Evolutionary conservation across 495 filamentous ascomycete genomes (phyloP), one percentile per base, ranked within the genome.

Genomic region (Neurospora intermedia): DNA sequence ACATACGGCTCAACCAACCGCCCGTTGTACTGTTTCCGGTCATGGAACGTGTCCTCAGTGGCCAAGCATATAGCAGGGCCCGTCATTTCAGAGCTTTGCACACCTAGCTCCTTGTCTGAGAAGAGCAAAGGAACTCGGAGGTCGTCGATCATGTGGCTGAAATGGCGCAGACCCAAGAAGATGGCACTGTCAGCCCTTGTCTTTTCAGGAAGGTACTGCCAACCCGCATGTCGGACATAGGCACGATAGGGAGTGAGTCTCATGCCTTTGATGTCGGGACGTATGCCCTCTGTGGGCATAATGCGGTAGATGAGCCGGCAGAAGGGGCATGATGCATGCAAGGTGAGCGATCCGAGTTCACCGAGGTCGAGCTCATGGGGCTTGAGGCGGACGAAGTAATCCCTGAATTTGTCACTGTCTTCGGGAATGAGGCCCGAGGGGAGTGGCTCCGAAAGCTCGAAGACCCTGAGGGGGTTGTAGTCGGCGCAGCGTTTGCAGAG

Each of bases 221-320:
- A 76, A 2, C 66, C 73, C 35, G 69, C 27, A 13, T 71, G 18
- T 18, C 62, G 73, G 7, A 73, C 43, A 6, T 76, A 75, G 5
- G 73, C 76, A 1, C 54, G 69, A 5, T 70, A 74, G 0, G 74
- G 74, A 1, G 35, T 48, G 27, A 74, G 54, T 15, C 31, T 70
- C 46, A 75, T 35, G 13, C 20, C 70, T 35, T 69, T 70, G 15
- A 70, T 48, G 13, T 69, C 41, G 23, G 70, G 45, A 2, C 69
- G 43, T 1, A 75, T 59, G 1, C 66, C 46, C 2, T 69, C 31
- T 20, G 69, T 70, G 8, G 72, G 74, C n/a, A 76, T 71, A n/a
- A 75, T 69, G 2, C 76, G 74, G 35, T 72, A 78, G 43, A 78
- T 76, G 27, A 78, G 46, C 5, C 74, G 71, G 42, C 74, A 77